Percentiles rank a stretch among this genome's conserved stretches.
Conservation (phyloP, 192 early-diverging fungal genomes). For the Linnemannia exigua region DNA sequence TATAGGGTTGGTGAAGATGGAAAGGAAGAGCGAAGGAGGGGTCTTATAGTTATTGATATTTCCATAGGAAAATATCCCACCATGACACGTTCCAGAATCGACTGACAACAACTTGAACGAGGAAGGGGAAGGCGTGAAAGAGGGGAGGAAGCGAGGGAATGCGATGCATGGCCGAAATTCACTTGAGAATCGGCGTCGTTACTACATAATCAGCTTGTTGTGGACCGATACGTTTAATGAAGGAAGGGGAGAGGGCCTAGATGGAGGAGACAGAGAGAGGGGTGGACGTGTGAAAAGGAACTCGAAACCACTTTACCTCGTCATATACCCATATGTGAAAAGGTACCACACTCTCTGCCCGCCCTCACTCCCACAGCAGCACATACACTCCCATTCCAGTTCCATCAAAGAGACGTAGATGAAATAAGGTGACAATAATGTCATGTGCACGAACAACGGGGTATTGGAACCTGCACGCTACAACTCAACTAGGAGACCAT, state of each 20-base stretch:
- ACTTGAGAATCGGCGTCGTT: too few species aligned
- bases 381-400: not conserved
- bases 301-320: not conserved
- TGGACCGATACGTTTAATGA: not conserved
- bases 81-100: constrained; percentile 12
- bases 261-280: too few species aligned
- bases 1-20: not conserved
- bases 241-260: not conserved
- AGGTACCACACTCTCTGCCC: not conserved
- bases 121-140: not conserved
- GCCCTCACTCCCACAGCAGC: not conserved
- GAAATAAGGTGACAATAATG: not conserved
- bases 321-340: too few species aligned
- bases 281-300: too few species aligned
- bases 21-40: not conserved
- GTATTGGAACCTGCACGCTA: not conserved
- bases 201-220: not conserved
- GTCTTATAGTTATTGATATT: not conserved
- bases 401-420: not conserved
- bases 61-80: not conserved
- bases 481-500: not conserved
- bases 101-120: not conserved
- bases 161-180: too few species aligned
- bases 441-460: not conserved
- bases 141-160: not conserved